A percentile compares a stretch with the other conserved stretches of the same genome.
Evolutionary conservation across 2,329 filamentous ascomycete genomes (phyloP).

Genomic region (Dactylellina haptotyla): DNA sequence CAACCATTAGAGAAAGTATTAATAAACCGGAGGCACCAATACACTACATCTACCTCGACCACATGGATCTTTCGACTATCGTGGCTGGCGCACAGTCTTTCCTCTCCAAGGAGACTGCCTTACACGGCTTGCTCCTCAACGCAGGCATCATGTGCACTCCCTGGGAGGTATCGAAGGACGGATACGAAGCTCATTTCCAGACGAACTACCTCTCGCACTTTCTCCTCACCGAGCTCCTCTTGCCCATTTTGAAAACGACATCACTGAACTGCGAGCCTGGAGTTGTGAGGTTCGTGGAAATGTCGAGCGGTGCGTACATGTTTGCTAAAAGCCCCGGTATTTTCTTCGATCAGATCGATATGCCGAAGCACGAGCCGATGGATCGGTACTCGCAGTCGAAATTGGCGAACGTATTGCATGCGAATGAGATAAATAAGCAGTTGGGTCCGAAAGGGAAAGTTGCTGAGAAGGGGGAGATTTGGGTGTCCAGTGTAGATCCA

Average conservation of each 20-base stretch:
- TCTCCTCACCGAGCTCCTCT: slow-evolving; percentile 64
- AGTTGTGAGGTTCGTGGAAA: slow-evolving; percentile 62
- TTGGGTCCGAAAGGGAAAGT: slow-evolving; percentile 60
- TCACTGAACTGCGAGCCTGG: slow-evolving; percentile 58
- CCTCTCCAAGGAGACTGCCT: slow-evolving; percentile 49
- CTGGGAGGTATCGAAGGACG: slow-evolving; percentile 47
- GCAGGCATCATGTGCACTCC: slow-evolving; percentile 45
- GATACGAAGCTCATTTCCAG: slow-evolving; percentile 62
- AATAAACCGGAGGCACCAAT: slow-evolving; percentile 52
- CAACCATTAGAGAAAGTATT: slow-evolving; percentile 60
- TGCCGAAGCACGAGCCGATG: slow-evolving; percentile 57
- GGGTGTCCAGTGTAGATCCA: slow-evolving; percentile 62
- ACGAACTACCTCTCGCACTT: slow-evolving; percentile 67
- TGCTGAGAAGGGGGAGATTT: slow-evolving; percentile 61
- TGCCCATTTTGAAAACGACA: slow-evolving; percentile 62
- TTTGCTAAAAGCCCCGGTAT: slow-evolving; percentile 60
- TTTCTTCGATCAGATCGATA: slow-evolving; percentile 63
- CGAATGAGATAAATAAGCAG: slow-evolving; percentile 60
- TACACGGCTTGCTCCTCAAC: slow-evolving; percentile 56
- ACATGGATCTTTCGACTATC: slow-evolving; percentile 55
- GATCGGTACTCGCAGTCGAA: slow-evolving; percentile 65
- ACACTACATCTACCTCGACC: slow-evolving; percentile 55
- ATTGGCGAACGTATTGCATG: slow-evolving; percentile 64
- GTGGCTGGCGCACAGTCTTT: slow-evolving; percentile 45
- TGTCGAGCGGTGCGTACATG: slow-evolving; percentile 62